phyloP scores from a whole-genome alignment of 257 asterid species.

The Eucommia ulmoides region DNA sequence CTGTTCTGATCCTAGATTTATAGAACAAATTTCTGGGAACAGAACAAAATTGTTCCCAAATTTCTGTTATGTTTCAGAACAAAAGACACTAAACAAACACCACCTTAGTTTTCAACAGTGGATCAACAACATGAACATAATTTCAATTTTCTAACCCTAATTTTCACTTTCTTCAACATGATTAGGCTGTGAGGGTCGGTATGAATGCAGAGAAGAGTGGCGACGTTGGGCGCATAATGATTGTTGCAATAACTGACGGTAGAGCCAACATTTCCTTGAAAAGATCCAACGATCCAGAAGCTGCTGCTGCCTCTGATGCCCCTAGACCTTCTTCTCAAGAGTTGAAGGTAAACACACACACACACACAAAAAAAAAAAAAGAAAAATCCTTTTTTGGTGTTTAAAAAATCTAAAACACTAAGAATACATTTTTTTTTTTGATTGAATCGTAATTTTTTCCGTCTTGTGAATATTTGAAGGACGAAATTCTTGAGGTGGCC shows the following conservation, averaged over 20 bases:
- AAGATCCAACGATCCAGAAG: slow-evolving; percentile 81
- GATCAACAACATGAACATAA: no score
- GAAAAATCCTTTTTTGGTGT: neutral
- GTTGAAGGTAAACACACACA: slow-evolving; percentile 38
- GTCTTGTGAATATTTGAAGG: no score
- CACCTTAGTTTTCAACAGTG: no score
- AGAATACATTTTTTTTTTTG: neutral
- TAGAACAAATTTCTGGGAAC: no score
- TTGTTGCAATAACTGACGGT: slow-evolving; percentile 92
- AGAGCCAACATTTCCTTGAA: slow-evolving; percentile 93
- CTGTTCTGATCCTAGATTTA: no score
- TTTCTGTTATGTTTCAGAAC: no score
- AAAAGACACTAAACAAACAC: no score
- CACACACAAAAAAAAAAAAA: neutral
- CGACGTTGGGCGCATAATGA: slow-evolving; percentile 94
- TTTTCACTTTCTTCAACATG: no score
- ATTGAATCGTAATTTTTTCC: neutral
- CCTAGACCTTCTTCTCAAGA: slow-evolving; percentile 84
- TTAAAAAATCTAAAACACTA: neutral
- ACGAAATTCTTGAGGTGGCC: slow-evolving; percentile 92
- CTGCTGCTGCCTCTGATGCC: slow-evolving; percentile 43
- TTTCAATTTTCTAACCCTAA: no score
- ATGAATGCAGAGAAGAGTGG: slow-evolving; percentile 97
- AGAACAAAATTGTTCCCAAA: no score
- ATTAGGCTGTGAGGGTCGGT: slow-evolving; percentile 99